Percentiles rank a stretch among this genome's conserved stretches.
Conservation (phyloP, 2,329 filamentous ascomycete species). For the Aureobasidium pullulans region DNA sequence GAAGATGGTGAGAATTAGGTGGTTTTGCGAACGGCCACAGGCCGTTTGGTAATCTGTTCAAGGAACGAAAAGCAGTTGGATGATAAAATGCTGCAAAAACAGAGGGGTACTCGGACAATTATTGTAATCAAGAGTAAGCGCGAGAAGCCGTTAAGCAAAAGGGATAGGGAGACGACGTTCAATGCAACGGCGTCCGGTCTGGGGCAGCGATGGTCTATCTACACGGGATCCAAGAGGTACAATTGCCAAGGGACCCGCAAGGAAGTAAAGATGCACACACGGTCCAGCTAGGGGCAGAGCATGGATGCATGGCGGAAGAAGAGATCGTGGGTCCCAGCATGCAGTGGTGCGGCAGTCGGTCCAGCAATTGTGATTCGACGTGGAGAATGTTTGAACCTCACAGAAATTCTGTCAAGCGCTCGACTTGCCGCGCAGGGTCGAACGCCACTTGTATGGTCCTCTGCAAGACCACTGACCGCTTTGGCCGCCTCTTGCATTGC, state of each 20-base stretch:
- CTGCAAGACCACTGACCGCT: not conserved
- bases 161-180: conserved; percentile 12
- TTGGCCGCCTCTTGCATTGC: not conserved
- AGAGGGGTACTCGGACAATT: not conserved
- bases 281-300: conserved; percentile 9
- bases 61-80: not conserved
- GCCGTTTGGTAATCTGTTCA: conserved; percentile 7
- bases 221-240: not conserved
- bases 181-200: conserved; percentile 10
- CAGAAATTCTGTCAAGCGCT: not conserved
- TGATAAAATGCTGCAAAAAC: not conserved
- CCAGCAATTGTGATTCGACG: conserved; percentile 4
- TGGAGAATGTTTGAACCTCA: not conserved
- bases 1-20: not conserved
- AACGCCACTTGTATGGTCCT: not conserved
- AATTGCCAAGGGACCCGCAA: conserved; percentile 8
- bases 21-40: conserved; percentile 10
- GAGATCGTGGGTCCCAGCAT: conserved; percentile 8
- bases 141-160: conserved; percentile 11
- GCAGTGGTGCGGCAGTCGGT: conserved; percentile 12
- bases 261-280: not conserved
- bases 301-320: conserved; percentile 3
- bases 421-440: not conserved
- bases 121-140: conserved; percentile 1
- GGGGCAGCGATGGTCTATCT: conserved; percentile 12